These are phyloP conservation scores for Kalanchoe fedtschenkoi DNA, from an alignment of 164 flowering plant species.

Conservation along the genomic window DNA sequence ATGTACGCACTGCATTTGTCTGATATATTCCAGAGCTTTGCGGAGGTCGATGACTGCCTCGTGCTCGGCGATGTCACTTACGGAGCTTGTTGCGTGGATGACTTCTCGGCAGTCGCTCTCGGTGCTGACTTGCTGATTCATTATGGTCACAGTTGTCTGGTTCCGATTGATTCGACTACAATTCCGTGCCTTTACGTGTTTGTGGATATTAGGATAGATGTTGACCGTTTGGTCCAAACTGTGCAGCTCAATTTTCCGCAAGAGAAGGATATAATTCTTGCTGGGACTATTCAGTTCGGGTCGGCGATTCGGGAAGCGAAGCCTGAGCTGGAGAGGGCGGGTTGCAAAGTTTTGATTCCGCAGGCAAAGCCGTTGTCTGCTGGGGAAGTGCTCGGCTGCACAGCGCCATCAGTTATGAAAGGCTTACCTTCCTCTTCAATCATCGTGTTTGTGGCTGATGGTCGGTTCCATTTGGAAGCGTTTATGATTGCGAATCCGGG, in stretches of 20 bases:
- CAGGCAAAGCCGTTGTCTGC: slow-evolving; percentile 83
- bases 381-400: slow-evolving; percentile 92
- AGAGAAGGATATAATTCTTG: slow-evolving; percentile 35
- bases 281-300: slow-evolving; percentile 90
- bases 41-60: slow-evolving; percentile 35
- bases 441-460: slow-evolving; percentile 82
- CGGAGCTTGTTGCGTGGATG: slow-evolving; percentile 96
- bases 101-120: slow-evolving; percentile 69
- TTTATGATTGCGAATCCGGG: slow-evolving; percentile 92
- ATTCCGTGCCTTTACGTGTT: slow-evolving; percentile 82
- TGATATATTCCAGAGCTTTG: slow-evolving; percentile 70
- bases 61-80: slow-evolving; percentile 89
- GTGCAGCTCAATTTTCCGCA: slow-evolving; percentile 27
- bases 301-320: slow-evolving; percentile 65
- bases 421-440: slow-evolving; percentile 11
- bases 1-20: slow-evolving; percentile 77
- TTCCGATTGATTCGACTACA: slow-evolving; percentile 59
- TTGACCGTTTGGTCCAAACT: slow-evolving; percentile 36
- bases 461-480: slow-evolving; percentile 93
- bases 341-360: slow-evolving; percentile 62
- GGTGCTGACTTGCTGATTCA: slow-evolving; percentile 71
- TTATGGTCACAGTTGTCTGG: slow-evolving; percentile 86
- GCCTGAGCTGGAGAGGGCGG: slow-evolving; percentile 46
- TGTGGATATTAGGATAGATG: slow-evolving; percentile 75
- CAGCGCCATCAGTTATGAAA: slow-evolving; percentile 50